These are phyloP conservation scores for Torrubiella hemipterigena DNA, from an alignment of 2,329 filamentous ascomycete species.

Conservation along the genomic window DNA sequence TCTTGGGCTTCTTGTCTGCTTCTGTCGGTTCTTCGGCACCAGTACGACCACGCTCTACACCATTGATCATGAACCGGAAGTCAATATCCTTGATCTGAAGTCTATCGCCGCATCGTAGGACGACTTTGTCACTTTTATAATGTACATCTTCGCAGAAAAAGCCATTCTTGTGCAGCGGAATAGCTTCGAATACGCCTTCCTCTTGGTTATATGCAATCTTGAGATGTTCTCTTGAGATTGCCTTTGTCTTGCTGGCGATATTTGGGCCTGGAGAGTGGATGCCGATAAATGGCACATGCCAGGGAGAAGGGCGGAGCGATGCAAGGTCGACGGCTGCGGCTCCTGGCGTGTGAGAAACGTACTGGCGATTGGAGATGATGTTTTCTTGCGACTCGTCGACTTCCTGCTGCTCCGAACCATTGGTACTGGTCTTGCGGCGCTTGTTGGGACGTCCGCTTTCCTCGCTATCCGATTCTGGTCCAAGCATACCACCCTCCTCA, in stretches of 20 bases:
- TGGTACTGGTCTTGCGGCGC: conserved; percentile 32
- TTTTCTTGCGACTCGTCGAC: conserved; percentile 31
- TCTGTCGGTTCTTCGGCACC: conserved; percentile 36
- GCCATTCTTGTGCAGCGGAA: conserved; percentile 51
- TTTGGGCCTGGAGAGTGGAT: conserved; percentile 59
- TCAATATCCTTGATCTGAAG: conserved; percentile 61
- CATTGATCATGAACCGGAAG: conserved; percentile 58
- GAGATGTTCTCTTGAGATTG: conserved; percentile 62
- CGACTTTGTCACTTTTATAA: conserved; percentile 41
- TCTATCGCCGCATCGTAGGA: conserved; percentile 50
- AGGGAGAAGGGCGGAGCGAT: conserved; percentile 46
- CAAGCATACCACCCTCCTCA: conserved; percentile 57
- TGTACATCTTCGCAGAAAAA: conserved; percentile 54
- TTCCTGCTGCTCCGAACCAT: conserved; percentile 28
- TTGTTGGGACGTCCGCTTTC: conserved; percentile 32
- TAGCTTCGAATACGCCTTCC: conserved; percentile 52
- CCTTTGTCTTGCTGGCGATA: conserved; percentile 52
- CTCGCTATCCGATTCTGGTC: conserved; percentile 47
- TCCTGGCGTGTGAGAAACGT: conserved; percentile 47
- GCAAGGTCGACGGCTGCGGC: conserved; percentile 48
- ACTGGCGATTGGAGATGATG: conserved; percentile 45
- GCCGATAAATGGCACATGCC: conserved; percentile 53
- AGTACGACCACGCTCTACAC: conserved; percentile 43
- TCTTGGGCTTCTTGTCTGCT: conserved; percentile 28
- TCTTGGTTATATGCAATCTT: conserved; percentile 59